Evolutionary conservation across 768 basidiomycete species (phyloP).

Genomic region (Leucocoprinus sp.): DNA sequence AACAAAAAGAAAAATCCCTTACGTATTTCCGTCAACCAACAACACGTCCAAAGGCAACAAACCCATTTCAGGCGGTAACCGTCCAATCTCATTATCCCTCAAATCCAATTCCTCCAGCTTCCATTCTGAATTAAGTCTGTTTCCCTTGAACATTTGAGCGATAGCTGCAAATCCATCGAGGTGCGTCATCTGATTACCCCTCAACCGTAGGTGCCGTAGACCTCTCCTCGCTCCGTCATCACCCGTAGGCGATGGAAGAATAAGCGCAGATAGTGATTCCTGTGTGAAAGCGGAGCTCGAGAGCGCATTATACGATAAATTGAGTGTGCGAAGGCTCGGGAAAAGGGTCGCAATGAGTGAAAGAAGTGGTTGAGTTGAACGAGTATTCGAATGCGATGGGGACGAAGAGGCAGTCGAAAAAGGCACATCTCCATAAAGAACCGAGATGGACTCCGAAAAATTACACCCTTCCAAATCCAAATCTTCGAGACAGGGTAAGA

Average conservation of each 20-base stretch:
- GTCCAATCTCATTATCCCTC: slow-evolving; percentile 72
- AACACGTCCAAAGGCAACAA: slow-evolving; percentile 73
- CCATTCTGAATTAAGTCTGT: slow-evolving; percentile 58
- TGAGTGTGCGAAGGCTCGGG: slow-evolving; percentile 59
- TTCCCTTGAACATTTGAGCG: slow-evolving; percentile 58
- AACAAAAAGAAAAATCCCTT: slow-evolving; percentile 25
- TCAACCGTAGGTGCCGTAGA: slow-evolving; percentile 54
- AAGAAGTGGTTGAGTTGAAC: slow-evolving; percentile 47
- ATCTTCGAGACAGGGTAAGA: slow-evolving; percentile 66
- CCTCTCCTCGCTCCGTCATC: slow-evolving; percentile 32
- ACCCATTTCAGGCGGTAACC: slow-evolving; percentile 62
- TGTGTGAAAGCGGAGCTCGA: slow-evolving; percentile 44
- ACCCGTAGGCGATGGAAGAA: slow-evolving; percentile 34
- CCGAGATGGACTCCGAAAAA: slow-evolving; percentile 49
- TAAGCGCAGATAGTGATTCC: slow-evolving; percentile 39
- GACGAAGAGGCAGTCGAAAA: slow-evolving; percentile 20
- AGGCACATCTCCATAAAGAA: slow-evolving; percentile 28
- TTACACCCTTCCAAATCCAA: slow-evolving; percentile 68
- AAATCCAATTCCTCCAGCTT: slow-evolving; percentile 77
- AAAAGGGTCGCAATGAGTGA: slow-evolving; percentile 57
- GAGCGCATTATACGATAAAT: slow-evolving; percentile 69
- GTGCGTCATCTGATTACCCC: slow-evolving; percentile 58
- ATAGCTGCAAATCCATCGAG: slow-evolving; percentile 55
- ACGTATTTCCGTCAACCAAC: slow-evolving; percentile 80
- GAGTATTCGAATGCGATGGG: slow-evolving; percentile 23